Evolutionary conservation across 305 asterid species (phyloP).

Genomic region (Salvia sclarea): DNA sequence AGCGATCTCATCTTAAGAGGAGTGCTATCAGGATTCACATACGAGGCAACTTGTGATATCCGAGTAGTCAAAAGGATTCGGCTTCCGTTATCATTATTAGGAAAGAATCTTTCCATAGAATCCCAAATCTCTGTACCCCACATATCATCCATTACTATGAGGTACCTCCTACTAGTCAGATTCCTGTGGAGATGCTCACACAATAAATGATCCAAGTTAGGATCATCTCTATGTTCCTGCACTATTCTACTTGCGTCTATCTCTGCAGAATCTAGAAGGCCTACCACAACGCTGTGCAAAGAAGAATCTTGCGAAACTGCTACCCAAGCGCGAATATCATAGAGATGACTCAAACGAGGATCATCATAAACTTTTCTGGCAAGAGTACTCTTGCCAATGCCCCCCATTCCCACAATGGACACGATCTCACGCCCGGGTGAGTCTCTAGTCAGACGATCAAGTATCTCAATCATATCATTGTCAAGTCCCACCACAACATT

Average conservation of each 20-base stretch:
- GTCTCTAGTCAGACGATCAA: neutral
- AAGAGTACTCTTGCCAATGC: conserved; percentile 15
- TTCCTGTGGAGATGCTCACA: neutral
- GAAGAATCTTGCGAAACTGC: neutral
- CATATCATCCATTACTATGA: neutral
- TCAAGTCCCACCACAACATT: conserved; percentile 6
- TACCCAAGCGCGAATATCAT: neutral
- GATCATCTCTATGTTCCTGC: neutral
- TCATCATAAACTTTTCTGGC: neutral
- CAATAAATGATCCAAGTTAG: neutral
- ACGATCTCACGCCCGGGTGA: neutral
- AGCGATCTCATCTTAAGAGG: neutral
- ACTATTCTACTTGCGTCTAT: neutral
- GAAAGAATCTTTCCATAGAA: neutral
- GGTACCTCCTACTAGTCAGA: neutral
- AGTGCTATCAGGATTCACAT: neutral
- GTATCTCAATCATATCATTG: neutral
- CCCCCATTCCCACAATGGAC: conserved; percentile 2
- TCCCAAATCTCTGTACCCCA: neutral
- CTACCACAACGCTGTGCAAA: neutral
- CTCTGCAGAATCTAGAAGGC: neutral
- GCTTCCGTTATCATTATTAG: neutral
- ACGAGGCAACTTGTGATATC: neutral
- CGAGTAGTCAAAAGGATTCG: neutral
- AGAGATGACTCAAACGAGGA: neutral